phyloP scores from a whole-genome alignment of 2,329 filamentous ascomycete genomes.

The Diaporthe capsici region DNA sequence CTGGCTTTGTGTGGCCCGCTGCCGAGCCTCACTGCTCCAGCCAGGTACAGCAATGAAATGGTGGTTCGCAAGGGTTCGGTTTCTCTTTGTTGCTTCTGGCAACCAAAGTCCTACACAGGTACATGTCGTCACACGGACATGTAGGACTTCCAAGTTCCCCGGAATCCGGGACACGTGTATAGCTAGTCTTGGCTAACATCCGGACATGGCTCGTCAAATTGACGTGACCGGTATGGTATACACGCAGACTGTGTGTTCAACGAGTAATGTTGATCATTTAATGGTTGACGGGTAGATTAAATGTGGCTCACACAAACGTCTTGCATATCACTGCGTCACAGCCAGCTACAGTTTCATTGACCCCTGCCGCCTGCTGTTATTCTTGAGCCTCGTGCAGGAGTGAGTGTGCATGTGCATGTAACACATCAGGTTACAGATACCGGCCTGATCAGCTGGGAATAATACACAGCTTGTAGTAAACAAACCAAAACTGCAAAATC shows the following conservation, averaged over 20 bases:
- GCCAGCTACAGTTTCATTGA: neutral
- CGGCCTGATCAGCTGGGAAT: neutral
- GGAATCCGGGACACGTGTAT: slow-evolving; percentile 31
- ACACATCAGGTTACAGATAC: neutral
- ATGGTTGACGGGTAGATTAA: neutral
- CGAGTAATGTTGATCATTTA: slow-evolving; percentile 1
- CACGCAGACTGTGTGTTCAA: slow-evolving; percentile 2
- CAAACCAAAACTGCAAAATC: neutral
- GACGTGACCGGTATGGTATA: neutral
- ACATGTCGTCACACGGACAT: slow-evolving; percentile 27
- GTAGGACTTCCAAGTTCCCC: slow-evolving; percentile 26
- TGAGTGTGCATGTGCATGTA: neutral
- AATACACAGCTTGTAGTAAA: neutral
- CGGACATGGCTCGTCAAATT: slow-evolving; percentile 22
- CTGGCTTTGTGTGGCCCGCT: slow-evolving; percentile 28
- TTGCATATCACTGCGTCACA: slow-evolving; percentile 9
- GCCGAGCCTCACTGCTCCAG: slow-evolving; percentile 22
- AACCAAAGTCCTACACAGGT: slow-evolving; percentile 32
- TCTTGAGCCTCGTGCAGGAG: slow-evolving; percentile 8
- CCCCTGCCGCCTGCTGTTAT: neutral
- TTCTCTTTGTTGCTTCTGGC: slow-evolving; percentile 32
- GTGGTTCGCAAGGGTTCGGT: slow-evolving; percentile 10
- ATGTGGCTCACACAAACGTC: slow-evolving; percentile 11
- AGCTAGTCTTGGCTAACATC: slow-evolving; percentile 25
- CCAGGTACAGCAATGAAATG: neutral